Evolutionary conservation across 2,329 filamentous ascomycete genomes (phyloP).

Genomic region (Ceratocystis cacaofunesta): DNA sequence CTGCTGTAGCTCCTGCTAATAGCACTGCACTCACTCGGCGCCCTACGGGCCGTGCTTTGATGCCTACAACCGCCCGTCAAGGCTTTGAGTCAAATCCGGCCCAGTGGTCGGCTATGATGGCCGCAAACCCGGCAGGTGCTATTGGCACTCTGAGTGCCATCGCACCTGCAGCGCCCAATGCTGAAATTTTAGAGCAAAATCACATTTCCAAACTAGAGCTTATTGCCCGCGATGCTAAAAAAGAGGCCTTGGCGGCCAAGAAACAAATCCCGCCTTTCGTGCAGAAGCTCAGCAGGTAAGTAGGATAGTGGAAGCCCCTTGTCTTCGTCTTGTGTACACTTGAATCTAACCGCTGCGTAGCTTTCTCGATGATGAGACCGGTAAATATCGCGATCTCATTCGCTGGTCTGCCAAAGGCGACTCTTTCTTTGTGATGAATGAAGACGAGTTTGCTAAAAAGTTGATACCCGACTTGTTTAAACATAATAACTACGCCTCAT

Average conservation of each 20-base stretch:
- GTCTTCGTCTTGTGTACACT: background rate
- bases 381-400: slow-evolving; percentile 82
- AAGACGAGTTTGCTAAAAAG: slow-evolving; percentile 95
- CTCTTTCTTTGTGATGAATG: slow-evolving; percentile 90
- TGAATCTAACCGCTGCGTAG: slow-evolving; percentile 33
- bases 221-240: slow-evolving; percentile 66
- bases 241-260: slow-evolving; percentile 74
- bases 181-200: slow-evolving; percentile 38
- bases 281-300: slow-evolving; percentile 90
- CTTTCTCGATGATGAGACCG: slow-evolving; percentile 66
- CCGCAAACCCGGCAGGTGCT: slow-evolving; percentile 12
- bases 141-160: slow-evolving; percentile 11
- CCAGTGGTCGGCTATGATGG: slow-evolving; percentile 16
- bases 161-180: background rate
- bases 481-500: slow-evolving; percentile 96
- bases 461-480: slow-evolving; percentile 97
- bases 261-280: slow-evolving; percentile 97
- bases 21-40: slow-evolving; percentile 39
- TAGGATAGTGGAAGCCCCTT: background rate
- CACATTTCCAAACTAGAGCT: slow-evolving; percentile 67
- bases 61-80: slow-evolving; percentile 28
- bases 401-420: slow-evolving; percentile 94
- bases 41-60: slow-evolving; percentile 36
- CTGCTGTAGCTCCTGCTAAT: slow-evolving; percentile 22
- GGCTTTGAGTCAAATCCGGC: slow-evolving; percentile 27